Evolutionary conservation across 2,329 filamentous ascomycete genomes (phyloP).

Genomic region (Fusarium austroafricanum): DNA sequence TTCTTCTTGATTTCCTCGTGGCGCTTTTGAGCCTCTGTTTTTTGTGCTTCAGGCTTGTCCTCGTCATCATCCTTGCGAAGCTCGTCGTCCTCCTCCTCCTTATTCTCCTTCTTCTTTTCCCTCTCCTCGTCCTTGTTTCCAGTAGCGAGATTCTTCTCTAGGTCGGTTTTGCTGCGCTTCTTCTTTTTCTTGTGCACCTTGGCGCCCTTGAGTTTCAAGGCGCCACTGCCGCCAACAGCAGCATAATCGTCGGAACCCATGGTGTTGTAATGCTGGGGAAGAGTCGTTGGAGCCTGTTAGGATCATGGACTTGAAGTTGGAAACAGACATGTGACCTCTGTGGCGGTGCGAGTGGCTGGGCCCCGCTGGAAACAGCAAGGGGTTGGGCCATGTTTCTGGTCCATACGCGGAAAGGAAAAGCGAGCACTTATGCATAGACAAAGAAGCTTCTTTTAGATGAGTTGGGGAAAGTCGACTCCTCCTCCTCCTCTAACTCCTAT

Average conservation of each 20-base stretch:
- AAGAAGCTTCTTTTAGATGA: slow-evolving; percentile 30
- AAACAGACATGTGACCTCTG: neutral
- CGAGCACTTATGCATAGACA: slow-evolving; percentile 24
- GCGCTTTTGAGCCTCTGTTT: slow-evolving; percentile 86
- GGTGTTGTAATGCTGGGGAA: slow-evolving; percentile 19
- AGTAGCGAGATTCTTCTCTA: slow-evolving; percentile 60
- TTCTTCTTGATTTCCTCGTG: slow-evolving; percentile 86
- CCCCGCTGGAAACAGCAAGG: slow-evolving; percentile 4
- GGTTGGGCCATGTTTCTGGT: slow-evolving; percentile 13
- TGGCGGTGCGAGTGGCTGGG: slow-evolving; percentile 26
- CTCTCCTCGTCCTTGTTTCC: slow-evolving; percentile 38
- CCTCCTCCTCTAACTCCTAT: slow-evolving; percentile 22
- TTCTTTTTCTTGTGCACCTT: slow-evolving; percentile 73
- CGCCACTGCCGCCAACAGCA: slow-evolving; percentile 73
- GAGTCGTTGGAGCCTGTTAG: neutral
- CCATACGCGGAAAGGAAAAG: slow-evolving; percentile 31
- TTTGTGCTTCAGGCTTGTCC: slow-evolving; percentile 56
- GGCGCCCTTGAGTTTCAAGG: slow-evolving; percentile 86
- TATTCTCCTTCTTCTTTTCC: slow-evolving; percentile 41
- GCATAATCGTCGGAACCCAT: slow-evolving; percentile 84
- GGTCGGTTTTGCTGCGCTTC: slow-evolving; percentile 62
- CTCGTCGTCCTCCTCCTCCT: slow-evolving; percentile 46
- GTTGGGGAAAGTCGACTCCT: slow-evolving; percentile 28
- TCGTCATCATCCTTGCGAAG: slow-evolving; percentile 48
- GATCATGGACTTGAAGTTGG: slow-evolving; percentile 4